A percentile compares a stretch with the other conserved stretches of the same genome.
phyloP scores from a whole-genome alignment of 768 basidiomycete genomes.

The Calocera viscosa region DNA sequence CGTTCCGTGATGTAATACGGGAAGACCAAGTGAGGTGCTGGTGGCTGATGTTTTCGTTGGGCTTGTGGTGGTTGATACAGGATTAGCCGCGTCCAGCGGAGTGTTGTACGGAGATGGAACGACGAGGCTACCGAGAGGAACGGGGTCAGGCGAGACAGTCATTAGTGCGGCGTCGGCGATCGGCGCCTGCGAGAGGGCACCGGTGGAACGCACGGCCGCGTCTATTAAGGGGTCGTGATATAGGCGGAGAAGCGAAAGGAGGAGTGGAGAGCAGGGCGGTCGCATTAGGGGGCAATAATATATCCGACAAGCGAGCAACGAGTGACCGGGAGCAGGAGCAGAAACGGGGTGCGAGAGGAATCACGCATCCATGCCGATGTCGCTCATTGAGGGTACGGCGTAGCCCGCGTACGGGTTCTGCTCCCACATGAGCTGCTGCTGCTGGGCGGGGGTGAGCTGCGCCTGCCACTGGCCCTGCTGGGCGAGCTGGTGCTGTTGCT shows the following conservation, averaged over 20 bases:
- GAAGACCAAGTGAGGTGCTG: background rate
- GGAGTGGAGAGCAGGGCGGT: conserved; percentile 25
- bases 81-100: conserved; percentile 7
- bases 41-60: background rate
- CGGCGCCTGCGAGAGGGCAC: too few species aligned
- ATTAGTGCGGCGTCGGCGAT: background rate
- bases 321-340: too few species aligned
- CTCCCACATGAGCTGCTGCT: conserved; percentile 6
- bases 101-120: background rate
- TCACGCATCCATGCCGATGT: conserved; percentile 1
- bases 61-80: conserved; percentile 6
- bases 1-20: background rate
- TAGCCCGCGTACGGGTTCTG: conserved; percentile 6
- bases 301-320: background rate
- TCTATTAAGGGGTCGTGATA: background rate
- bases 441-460: background rate
- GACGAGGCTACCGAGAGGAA: background rate
- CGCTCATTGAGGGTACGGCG: background rate
- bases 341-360: background rate
- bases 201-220: background rate
- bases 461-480: background rate
- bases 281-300: conserved; percentile 2
- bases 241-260: conserved; percentile 10
- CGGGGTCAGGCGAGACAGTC: background rate
- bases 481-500: background rate